Conservation (phyloP, 2,329 filamentous ascomycete species). For the Sclerotinia trifoliorum region DNA sequence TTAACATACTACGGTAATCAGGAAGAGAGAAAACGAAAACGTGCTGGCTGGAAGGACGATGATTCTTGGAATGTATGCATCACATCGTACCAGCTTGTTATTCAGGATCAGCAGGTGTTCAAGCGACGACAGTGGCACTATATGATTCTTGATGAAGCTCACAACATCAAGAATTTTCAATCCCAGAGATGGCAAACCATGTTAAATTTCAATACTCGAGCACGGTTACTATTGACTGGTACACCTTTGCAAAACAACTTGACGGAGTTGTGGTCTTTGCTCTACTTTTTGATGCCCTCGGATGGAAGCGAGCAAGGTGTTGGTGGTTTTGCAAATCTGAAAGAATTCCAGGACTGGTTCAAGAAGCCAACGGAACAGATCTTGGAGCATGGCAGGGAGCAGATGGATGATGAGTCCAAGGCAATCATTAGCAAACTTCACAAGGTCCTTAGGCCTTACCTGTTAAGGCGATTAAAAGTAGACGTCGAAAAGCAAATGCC, state of each 20-base stretch:
- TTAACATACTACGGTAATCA: conserved; percentile 94
- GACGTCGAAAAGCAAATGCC: conserved; percentile 99
- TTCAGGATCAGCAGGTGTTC: conserved; percentile 92
- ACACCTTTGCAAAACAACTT: conserved; percentile 97
- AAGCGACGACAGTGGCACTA: conserved; percentile 94
- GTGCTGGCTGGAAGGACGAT: conserved; percentile 89
- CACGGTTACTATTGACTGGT: conserved; percentile 83
- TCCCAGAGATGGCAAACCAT: conserved; percentile 96
- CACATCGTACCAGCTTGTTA: conserved; percentile 93
- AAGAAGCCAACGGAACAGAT: conserved; percentile 95
- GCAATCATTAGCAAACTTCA: conserved; percentile 91
- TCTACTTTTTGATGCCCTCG: conserved; percentile 95
- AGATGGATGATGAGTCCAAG: conserved; percentile 91
- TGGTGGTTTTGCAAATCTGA: conserved; percentile 89
- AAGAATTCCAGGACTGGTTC: conserved; percentile 95
- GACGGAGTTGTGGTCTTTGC: conserved; percentile 91
- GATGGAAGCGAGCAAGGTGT: conserved; percentile 70
- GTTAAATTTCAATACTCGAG: conserved; percentile 86
- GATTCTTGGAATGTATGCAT: conserved; percentile 97
- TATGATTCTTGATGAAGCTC: conserved; percentile 95
- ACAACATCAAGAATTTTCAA: conserved; percentile 99
- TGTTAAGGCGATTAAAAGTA: conserved; percentile 85
- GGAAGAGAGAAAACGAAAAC: conserved; percentile 87
- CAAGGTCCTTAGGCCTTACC: conserved; percentile 87
- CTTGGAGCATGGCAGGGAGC: conserved; percentile 86